Percentiles rank a stretch among this genome's conserved stretches.
phyloP scores from a whole-genome alignment of 1,284 basidiomycete species.

The Macrocybe sp. region DNA sequence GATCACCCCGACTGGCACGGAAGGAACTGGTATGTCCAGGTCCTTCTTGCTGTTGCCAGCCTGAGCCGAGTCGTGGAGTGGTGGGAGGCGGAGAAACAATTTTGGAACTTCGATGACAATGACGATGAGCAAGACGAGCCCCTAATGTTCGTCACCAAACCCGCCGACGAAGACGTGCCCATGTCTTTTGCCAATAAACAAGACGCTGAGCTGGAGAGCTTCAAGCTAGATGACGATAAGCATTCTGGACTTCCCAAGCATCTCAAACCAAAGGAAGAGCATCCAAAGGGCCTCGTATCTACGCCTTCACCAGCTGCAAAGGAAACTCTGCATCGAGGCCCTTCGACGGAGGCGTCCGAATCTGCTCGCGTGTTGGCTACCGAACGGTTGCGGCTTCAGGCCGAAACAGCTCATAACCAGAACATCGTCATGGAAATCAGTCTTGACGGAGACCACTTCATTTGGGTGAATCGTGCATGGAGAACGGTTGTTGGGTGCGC shows the following conservation, averaged over 20 bases:
- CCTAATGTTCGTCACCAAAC: slow-evolving; percentile 85
- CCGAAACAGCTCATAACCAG: slow-evolving; percentile 90
- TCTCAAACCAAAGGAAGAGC: slow-evolving; percentile 50
- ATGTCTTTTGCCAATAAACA: slow-evolving; percentile 37
- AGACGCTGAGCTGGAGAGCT: slow-evolving; percentile 41
- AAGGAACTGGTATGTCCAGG: slow-evolving; percentile 96
- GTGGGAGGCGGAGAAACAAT: slow-evolving; percentile 99
- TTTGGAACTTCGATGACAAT: slow-evolving; percentile 98
- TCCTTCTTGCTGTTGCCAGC: slow-evolving; percentile 93
- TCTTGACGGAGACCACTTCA: slow-evolving; percentile 87
- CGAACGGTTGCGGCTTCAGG: slow-evolving; percentile 80
- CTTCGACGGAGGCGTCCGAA: slow-evolving; percentile 52
- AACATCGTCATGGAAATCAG: slow-evolving; percentile 96
- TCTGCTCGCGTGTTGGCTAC: slow-evolving; percentile 76
- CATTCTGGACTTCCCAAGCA: slow-evolving; percentile 17
- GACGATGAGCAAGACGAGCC: slow-evolving; percentile 88
- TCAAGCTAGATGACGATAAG: slow-evolving; percentile 45
- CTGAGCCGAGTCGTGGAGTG: slow-evolving; percentile 97
- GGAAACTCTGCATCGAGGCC: slow-evolving; percentile 26
- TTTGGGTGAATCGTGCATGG: slow-evolving; percentile 96
- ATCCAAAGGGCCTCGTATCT: slow-evolving; percentile 39
- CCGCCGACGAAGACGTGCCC: slow-evolving; percentile 54
- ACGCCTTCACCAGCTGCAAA: slow-evolving; percentile 28
- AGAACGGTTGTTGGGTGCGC: slow-evolving; percentile 87
- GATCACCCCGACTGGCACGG: slow-evolving; percentile 98